Evolutionary conservation across 2,329 filamentous ascomycete genomes (phyloP).

Genomic region (Ustilaginoidea virens): DNA sequence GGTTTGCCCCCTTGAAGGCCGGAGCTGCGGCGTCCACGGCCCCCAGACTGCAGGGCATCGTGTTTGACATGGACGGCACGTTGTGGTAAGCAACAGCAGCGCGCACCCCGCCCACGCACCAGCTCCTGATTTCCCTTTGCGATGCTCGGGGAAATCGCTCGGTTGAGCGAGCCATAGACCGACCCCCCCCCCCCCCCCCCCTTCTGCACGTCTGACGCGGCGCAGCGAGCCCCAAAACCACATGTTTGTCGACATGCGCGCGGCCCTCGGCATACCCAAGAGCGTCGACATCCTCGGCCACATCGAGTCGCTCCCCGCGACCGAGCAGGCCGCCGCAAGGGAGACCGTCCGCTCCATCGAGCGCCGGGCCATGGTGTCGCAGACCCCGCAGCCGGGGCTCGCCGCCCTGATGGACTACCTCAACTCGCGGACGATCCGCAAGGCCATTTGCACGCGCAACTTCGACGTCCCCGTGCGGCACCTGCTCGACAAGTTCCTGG

Average conservation of each 20-base stretch:
- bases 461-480: slow-evolving; percentile 69
- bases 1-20: slow-evolving; percentile 40
- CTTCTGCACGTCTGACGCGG: too few species aligned
- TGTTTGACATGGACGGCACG: slow-evolving; percentile 95
- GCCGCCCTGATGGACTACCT: slow-evolving; percentile 68
- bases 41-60: slow-evolving; percentile 39
- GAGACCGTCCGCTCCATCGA: slow-evolving; percentile 68
- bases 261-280: slow-evolving; percentile 56
- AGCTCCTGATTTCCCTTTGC: background rate
- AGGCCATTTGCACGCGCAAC: slow-evolving; percentile 88
- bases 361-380: slow-evolving; percentile 60
- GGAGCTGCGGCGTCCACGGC: slow-evolving; percentile 12
- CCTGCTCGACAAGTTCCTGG: slow-evolving; percentile 60
- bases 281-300: slow-evolving; percentile 76
- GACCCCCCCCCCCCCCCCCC: too few species aligned
- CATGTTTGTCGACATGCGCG: slow-evolving; percentile 86
- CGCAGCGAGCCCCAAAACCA: slow-evolving; percentile 82
- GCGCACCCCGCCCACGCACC: background rate
- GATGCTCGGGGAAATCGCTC: background rate
- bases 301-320: slow-evolving; percentile 54
- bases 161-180: too few species aligned
- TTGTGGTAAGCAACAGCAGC: slow-evolving; percentile 51
- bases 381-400: slow-evolving; percentile 72
- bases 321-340: slow-evolving; percentile 47
- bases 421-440: slow-evolving; percentile 47